Evolutionary conservation across 768 basidiomycete genomes (phyloP), one percentile per base, ranked within the genome.

Genomic region (Mycena rosella): DNA sequence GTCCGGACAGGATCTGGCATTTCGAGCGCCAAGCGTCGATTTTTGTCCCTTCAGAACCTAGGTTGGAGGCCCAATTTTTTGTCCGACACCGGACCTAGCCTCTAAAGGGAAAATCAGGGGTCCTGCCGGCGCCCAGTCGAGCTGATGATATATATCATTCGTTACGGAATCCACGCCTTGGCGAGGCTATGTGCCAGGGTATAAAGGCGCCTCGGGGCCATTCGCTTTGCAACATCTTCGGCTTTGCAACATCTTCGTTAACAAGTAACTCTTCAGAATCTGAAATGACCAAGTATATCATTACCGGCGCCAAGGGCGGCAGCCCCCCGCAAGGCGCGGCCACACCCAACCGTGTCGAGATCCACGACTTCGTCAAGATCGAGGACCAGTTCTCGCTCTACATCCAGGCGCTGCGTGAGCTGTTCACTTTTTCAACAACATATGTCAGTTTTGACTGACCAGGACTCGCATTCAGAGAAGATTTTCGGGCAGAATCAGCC

Each of bases 301-400:
- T 72, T 44, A 66, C 68, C 20, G 73, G 74, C 49, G 71, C 68
- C 13, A 56, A 42, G 30, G 74, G 74, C 9, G 71, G 68, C 2
- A 67, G n/a, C n/a, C n/a, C n/a, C 10, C 55, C 65, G 7, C 58
- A 44, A 52, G 69, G 63, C 20, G 69, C 65, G 1, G 68, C 48
- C 30, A 71, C 79, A 24, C 75, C 80, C 14, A 81, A 78, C 65
- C 82, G 84, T 26, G 77, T 83, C 40, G 83, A 84, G 63, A 86
- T 86, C 71, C 76, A 82, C 55, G 77, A 80, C 42, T 79, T 84
- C 56, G 77, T 87, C 62, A 77, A 82, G 72, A 73, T 82, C 56
- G 74, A 78, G 18, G 78, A 83, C 51, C 80, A 83, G 62, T 86
- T 86, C 70, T 85, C 87, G 20, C 79, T 87, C 2, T 87, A 84